A percentile compares a stretch with the other conserved stretches of the same genome.
phyloP scores from a whole-genome alignment of 164 flowering plant species.

The Vitis riparia region DNA sequence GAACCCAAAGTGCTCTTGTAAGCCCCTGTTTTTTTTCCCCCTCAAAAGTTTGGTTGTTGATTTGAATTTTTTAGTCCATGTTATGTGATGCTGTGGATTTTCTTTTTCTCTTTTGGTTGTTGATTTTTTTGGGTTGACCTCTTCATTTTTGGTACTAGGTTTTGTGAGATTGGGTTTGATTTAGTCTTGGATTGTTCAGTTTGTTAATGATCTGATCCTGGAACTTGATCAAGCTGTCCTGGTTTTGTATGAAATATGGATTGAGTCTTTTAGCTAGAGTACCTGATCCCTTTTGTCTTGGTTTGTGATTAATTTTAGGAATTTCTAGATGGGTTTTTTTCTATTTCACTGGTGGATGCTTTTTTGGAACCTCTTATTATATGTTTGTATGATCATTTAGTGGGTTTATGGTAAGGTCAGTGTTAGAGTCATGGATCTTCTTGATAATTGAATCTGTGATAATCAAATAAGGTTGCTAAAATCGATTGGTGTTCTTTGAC shows the following conservation, averaged over 20 bases:
- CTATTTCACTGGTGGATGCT: neutral
- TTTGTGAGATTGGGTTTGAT: slow-evolving; percentile 7
- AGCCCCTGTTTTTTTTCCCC: slow-evolving; percentile 14
- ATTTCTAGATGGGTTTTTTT: neutral
- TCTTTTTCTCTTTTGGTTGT: neutral
- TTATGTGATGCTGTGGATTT: neutral
- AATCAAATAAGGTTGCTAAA: no score
- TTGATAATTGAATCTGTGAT: no score
- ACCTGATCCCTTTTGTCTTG: neutral
- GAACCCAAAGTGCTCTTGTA: slow-evolving; percentile 78
- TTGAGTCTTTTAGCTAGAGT: neutral
- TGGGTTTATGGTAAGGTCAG: no score
- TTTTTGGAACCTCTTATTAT: no score
- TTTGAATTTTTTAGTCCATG: neutral
- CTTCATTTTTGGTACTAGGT: neutral
- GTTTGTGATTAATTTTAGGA: neutral
- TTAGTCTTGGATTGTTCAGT: slow-evolving; percentile 1
- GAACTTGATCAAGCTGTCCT: no score
- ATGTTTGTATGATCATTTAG: no score
- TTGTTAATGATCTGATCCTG: slow-evolving; percentile 1
- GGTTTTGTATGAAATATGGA: neutral
- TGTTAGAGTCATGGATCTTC: no score
- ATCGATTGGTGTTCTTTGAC: no score
- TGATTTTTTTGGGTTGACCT: neutral
- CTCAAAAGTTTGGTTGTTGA: neutral